Percentiles rank a stretch among this genome's conserved stretches.
Evolutionary conservation across 371 early-diverging fungal species (phyloP).

Genomic region (Lichtheimia ramosa): DNA sequence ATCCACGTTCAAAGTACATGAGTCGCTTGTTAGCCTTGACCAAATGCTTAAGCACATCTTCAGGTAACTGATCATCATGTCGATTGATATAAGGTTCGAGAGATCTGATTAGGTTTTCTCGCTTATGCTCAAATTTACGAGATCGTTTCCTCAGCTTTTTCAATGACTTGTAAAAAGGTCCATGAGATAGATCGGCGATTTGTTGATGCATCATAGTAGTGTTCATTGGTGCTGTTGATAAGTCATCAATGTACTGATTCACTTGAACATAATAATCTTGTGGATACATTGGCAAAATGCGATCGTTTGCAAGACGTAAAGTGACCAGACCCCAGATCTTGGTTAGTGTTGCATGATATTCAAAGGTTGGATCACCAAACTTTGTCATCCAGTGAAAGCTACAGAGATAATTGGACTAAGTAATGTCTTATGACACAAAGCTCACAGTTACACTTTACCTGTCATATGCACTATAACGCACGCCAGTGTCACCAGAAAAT

Average conservation of each 20-base stretch:
- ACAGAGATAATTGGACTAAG: too few relatives aligned
- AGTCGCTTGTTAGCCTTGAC: slow-evolving; percentile 38
- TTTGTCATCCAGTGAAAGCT: slow-evolving; percentile 63
- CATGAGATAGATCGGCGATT: not conserved
- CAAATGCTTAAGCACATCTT: slow-evolving; percentile 18
- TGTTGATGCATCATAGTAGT: not conserved
- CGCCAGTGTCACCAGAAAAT: slow-evolving; percentile 48
- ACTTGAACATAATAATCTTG: slow-evolving; percentile 30
- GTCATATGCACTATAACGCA: slow-evolving; percentile 62
- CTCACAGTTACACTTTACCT: not conserved
- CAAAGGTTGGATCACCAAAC: slow-evolving; percentile 64
- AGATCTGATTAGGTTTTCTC: not conserved
- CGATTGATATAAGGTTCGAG: not conserved
- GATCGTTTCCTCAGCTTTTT: slow-evolving; percentile 7
- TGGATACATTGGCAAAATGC: slow-evolving; percentile 38
- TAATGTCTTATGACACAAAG: not conserved
- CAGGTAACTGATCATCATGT: slow-evolving; percentile 15
- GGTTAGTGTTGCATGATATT: slow-evolving; percentile 54
- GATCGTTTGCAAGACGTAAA: slow-evolving; percentile 36
- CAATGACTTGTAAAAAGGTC: not conserved
- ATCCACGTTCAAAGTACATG: slow-evolving; percentile 50
- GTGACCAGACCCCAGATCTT: slow-evolving; percentile 38
- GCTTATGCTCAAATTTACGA: slow-evolving; percentile 5
- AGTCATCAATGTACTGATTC: slow-evolving; percentile 12
- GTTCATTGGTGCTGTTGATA: not conserved